Conservation (phyloP, 2,329 filamentous ascomycete species). For the Aspergillus sp. region DNA sequence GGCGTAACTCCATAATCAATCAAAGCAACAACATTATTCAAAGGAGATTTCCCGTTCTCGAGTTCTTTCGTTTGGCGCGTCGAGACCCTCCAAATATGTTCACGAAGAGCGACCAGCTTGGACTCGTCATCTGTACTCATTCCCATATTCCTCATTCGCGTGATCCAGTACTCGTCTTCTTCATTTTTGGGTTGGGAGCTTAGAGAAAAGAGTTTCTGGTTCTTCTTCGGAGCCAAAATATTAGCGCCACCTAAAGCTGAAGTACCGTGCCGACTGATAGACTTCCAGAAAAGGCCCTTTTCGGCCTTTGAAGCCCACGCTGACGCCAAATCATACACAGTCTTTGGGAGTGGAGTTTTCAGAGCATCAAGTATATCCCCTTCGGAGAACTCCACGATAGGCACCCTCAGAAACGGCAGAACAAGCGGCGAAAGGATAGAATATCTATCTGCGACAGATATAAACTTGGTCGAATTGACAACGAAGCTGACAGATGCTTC, state of each 20-base stretch:
- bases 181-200: constrained; percentile 72
- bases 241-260: constrained; percentile 65
- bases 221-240: constrained; percentile 56
- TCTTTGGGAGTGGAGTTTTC: constrained; percentile 75
- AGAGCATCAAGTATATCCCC: constrained; percentile 74
- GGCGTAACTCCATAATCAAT: constrained; percentile 75
- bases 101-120: constrained; percentile 80
- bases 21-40: constrained; percentile 72
- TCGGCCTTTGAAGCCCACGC: constrained; percentile 83
- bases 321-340: constrained; percentile 80
- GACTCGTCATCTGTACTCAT: constrained; percentile 81
- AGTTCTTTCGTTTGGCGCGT: constrained; percentile 64
- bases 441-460: constrained; percentile 76
- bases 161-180: constrained; percentile 93
- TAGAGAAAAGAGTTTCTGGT: constrained; percentile 53
- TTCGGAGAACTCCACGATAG: constrained; percentile 69
- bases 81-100: constrained; percentile 87
- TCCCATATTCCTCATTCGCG: constrained; percentile 78
- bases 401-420: constrained; percentile 75
- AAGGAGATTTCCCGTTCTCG: constrained; percentile 40
- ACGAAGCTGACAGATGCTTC: constrained; percentile 86
- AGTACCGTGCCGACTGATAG: constrained; percentile 67
- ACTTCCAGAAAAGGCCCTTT: constrained; percentile 83
- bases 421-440: constrained; percentile 82
- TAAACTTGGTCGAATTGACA: constrained; percentile 69